phyloP scores from a whole-genome alignment of 352 stramenopile species.

The Aphanomyces stellatus region DNA sequence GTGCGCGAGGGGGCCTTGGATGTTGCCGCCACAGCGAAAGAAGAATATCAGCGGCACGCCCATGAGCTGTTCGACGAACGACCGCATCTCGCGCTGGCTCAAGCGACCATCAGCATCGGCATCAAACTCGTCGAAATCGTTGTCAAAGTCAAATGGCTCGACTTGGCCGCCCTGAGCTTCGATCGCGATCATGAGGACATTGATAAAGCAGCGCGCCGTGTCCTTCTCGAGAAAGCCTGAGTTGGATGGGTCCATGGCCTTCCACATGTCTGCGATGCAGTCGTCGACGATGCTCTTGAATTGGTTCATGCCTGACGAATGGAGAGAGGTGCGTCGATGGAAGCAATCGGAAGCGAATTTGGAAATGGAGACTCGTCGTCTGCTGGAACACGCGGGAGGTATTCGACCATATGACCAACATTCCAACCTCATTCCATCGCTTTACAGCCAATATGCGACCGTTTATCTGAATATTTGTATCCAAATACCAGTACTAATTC shows the following conservation, averaged over 20 bases:
- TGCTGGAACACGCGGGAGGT: neutral
- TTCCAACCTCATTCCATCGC: neutral
- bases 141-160: slow-evolving; percentile 7
- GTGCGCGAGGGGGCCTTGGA: neutral
- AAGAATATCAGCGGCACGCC: slow-evolving; percentile 1
- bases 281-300: neutral
- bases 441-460: neutral
- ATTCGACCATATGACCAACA: neutral
- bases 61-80: slow-evolving; percentile 6
- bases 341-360: neutral
- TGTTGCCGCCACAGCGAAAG: neutral
- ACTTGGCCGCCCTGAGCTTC: slow-evolving; percentile 6
- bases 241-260: neutral
- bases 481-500: too few relatives aligned
- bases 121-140: slow-evolving; percentile 11
- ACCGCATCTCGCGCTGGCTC: neutral
- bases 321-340: neutral
- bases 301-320: neutral
- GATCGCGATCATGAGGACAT: neutral
- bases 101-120: neutral
- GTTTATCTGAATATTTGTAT: too few relatives aligned
- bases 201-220: neutral
- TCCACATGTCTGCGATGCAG: slow-evolving; percentile 7
- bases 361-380: too few relatives aligned
- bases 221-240: neutral